A percentile compares a stretch with the other conserved stretches of the same genome.
Conservation (phyloP, 139 green algal species). For the Yamagishiella unicocca region DNA sequence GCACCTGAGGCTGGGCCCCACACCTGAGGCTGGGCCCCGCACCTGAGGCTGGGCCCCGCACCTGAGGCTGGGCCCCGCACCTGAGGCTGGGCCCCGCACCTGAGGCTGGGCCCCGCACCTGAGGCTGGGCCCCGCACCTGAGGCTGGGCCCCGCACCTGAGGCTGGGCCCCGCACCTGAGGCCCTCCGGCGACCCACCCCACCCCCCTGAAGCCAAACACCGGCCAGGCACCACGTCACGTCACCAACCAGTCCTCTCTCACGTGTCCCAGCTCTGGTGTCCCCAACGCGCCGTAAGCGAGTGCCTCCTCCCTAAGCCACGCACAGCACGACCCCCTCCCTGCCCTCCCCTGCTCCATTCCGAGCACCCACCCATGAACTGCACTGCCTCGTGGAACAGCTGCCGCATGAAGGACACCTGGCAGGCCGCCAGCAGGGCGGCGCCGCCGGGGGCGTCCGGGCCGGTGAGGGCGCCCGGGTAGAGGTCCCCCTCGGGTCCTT, state of each 20-base stretch:
- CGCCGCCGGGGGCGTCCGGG: constrained; percentile 1
- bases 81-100: no score
- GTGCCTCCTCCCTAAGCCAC: no score
- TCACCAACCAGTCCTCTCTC: not conserved
- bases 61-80: no score
- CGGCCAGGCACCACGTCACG: not conserved
- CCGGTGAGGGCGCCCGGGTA: constrained; percentile 66
- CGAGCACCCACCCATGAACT: constrained; percentile 59
- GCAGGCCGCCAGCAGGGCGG: constrained; percentile 48
- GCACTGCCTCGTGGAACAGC: constrained; percentile 80
- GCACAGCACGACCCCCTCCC: no score
- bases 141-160: no score
- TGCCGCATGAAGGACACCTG: constrained; percentile 85
- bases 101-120: no score
- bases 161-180: no score
- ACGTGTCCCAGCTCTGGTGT: not conserved
- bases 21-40: no score
- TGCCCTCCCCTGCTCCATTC: not conserved
- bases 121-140: no score
- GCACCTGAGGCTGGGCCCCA: no score
- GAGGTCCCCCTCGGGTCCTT: constrained; percentile 59
- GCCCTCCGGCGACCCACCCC: not conserved
- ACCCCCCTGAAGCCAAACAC: not conserved
- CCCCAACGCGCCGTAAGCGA: not conserved
- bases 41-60: no score